Base-by-base conservation (phyloP, 148 eudicot genomes). In the Simmondsia chinensis region DNA sequence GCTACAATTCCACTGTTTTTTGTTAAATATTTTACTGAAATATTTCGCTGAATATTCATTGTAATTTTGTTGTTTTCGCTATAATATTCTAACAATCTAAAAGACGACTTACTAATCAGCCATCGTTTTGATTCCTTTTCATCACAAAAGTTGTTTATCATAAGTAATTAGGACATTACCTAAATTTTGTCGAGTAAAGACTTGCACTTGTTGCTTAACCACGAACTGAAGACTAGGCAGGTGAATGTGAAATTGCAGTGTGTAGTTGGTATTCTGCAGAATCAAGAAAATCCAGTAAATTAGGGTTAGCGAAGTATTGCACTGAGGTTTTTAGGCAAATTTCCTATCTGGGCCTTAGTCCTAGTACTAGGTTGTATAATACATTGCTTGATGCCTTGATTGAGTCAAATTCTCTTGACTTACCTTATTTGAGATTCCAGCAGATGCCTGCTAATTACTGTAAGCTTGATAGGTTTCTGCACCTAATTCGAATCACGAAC, bases 401-500 rank as follows among this genome's bases (percentile, higher is more conserved):
- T 37, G 76, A 76, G 53, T 66, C 83, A n/a, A 80, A 76, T 73
- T 70, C 83, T 0, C 69, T 80, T 32, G 88, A 80, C 63, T 66
- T 70, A 63, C 83, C 88, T 4, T 80, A 80, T 59, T 59, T 80
- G 25, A 80, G 72, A 20, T 80, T 80, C 52, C 88, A 80, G 59
- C 83, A 76, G 57, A 80, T 80, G 88, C 58, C 66, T 36, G 57
- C 61, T 3, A 83, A 70, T 76, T 64, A 49, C 31, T 80, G 88
- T 59, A 29, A 19, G 2, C 78, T n/a, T n/a, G n/a, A n/a, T n/a
- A n/a, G n/a, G n/a, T n/a, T n/a, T n/a, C n/a, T n/a, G n/a, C n/a
- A n/a, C n/a, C n/a, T n/a, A n/a, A n/a, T n/a, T n/a, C n/a, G n/a
- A n/a, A n/a, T n/a, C n/a, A n/a, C n/a, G n/a, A n/a, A n/a, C n/a